These are phyloP conservation scores for Fusarium pseudograminearum DNA, from an alignment of 2,329 filamentous ascomycete species.

Conservation along the genomic window DNA sequence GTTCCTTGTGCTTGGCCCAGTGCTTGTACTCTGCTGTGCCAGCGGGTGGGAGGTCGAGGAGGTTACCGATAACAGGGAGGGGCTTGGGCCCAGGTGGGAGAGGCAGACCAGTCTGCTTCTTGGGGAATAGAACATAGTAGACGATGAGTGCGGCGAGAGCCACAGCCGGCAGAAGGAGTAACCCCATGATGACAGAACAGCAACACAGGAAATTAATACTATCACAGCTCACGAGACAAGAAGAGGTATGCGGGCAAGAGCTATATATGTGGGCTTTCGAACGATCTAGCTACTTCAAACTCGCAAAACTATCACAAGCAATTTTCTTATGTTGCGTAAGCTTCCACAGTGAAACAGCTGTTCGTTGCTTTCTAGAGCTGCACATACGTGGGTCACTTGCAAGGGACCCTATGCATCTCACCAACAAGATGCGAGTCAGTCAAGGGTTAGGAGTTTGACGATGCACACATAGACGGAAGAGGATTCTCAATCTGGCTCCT, in stretches of 20 bases:
- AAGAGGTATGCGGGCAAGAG: neutral
- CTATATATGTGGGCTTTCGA: conserved; percentile 12
- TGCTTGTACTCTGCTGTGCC: conserved; percentile 54
- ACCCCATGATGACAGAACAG: conserved; percentile 12
- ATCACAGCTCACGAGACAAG: neutral
- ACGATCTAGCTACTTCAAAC: neutral
- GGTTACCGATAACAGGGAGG: conserved; percentile 62
- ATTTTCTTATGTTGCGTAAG: conserved; percentile 18
- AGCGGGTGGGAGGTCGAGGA: conserved; percentile 59
- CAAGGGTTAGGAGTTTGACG: conserved; percentile 12
- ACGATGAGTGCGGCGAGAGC: conserved; percentile 19
- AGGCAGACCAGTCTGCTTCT: conserved; percentile 3
- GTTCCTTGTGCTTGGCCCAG: conserved; percentile 57
- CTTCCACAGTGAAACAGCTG: conserved; percentile 16
- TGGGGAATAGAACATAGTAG: conserved; percentile 24
- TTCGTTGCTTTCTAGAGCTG: conserved; percentile 2
- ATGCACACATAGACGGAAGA: conserved; percentile 11
- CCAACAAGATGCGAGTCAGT: conserved; percentile 24
- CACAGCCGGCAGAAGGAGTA: conserved; percentile 26
- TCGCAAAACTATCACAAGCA: neutral
- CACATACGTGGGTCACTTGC: conserved; percentile 8
- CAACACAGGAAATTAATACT: neutral
- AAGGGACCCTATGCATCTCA: conserved; percentile 6
- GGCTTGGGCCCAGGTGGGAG: conserved; percentile 63
- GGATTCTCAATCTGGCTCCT: conserved; percentile 13